Evolutionary conservation across 306 rosid genomes (phyloP), one percentile per base, ranked within the genome.

Genomic region (Malus sieversii): DNA sequence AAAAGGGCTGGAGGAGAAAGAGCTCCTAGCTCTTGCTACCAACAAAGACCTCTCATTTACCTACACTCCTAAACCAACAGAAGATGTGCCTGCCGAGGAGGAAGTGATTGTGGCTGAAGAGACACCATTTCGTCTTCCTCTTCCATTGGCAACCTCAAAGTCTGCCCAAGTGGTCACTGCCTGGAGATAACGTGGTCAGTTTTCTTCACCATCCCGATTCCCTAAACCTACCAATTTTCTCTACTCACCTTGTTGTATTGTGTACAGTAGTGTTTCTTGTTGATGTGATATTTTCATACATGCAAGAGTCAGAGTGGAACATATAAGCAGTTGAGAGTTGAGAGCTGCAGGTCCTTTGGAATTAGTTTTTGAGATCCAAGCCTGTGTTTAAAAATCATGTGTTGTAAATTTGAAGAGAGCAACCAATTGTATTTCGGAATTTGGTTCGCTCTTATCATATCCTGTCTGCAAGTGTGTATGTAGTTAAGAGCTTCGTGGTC

Each of bases 1-100:
- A 32, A 90, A 85, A 81, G 98, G 98, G 74, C 81, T 95, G 85
- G 98, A 92, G 79, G 97, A 95, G 91, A 90, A 89, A 77, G 98
- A 92, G 71, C 97, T 95, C 23, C n/a, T 85, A 4, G 96, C 98
- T 22, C 84, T 95, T 1, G 78, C 98, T 61, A 87, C 91, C 58
- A 92, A 90, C 79, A 90, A 18, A 70, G 96, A 91, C 72, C 85
- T 93, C 48, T 52, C 81, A 44, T 93, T 93, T 79, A 86, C 79
- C 68, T 94, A 92, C 84, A 73, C 86, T 0, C 97, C 92, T 18
- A 85, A 82, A 45, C 90, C 89, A 40, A 63, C 25, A 79, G 84
- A 84, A 60, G 85, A 83, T 64, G 77, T 38, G 16, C 68, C 76
- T 27, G 67, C 83, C 15, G 45, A 73, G 57, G 74, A 75, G 20